Evolutionary conservation across 2,329 filamentous ascomycete genomes (phyloP).

Genomic region (Colletotrichum euphorbiae): DNA sequence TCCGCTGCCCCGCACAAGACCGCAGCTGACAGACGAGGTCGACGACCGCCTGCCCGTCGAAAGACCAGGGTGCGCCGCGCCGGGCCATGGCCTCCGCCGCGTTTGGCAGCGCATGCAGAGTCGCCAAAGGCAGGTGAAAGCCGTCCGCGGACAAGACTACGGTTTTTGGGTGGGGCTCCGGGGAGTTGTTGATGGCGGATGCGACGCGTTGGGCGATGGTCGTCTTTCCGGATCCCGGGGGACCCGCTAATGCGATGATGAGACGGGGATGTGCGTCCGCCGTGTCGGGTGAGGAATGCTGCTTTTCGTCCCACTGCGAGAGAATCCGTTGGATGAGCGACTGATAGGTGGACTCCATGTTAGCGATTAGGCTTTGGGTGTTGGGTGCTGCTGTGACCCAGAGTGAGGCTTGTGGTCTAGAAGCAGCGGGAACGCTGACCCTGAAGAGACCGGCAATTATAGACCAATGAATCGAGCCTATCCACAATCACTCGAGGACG

Average conservation of each 20-base stretch:
- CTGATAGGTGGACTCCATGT: constrained; percentile 45
- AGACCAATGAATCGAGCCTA: background rate
- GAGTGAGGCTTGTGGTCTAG: too few relatives aligned
- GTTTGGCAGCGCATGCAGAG: constrained; percentile 41
- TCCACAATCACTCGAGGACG: background rate
- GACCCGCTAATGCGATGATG: constrained; percentile 47
- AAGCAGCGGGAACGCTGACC: background rate
- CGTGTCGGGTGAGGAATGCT: background rate
- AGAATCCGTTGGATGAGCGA: constrained; percentile 42
- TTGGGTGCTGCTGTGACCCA: background rate
- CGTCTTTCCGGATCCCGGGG: constrained; percentile 48
- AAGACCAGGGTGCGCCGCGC: constrained; percentile 49
- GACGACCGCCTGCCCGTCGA: constrained; percentile 45
- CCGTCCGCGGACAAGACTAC: constrained; percentile 43
- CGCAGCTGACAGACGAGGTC: constrained; percentile 42
- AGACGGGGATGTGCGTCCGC: constrained; percentile 37
- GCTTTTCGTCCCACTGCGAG: constrained; percentile 42
- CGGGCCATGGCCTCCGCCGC: constrained; percentile 43
- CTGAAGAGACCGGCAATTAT: background rate
- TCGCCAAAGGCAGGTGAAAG: constrained; percentile 46
- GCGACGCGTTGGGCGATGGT: constrained; percentile 45
- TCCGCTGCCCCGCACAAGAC: constrained; percentile 31
- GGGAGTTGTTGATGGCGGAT: constrained; percentile 18
- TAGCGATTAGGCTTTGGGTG: background rate
- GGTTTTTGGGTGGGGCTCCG: constrained; percentile 21